Evolutionary conservation across 768 basidiomycete genomes (phyloP).

Genomic region (Termitomyces sp.): DNA sequence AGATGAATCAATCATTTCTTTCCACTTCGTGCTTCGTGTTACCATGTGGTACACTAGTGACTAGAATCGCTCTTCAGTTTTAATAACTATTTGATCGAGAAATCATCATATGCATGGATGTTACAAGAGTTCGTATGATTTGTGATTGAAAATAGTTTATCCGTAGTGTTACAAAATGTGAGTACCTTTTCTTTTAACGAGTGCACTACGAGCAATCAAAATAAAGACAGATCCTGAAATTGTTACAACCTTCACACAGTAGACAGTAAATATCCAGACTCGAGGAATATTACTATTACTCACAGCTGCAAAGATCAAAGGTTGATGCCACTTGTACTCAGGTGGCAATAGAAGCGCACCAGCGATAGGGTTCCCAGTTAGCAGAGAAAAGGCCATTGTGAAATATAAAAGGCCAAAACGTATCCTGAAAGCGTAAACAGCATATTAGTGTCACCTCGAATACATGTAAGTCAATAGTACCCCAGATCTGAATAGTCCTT

Average conservation of each 20-base stretch:
- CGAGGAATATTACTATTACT: no score
- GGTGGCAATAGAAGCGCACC: no score
- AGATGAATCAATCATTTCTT: not conserved
- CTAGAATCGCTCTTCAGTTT: not conserved
- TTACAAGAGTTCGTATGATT: not conserved
- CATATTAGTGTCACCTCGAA: no score
- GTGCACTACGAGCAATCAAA: slow-evolving; percentile 25
- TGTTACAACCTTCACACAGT: no score
- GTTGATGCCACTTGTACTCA: no score
- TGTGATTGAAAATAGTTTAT: not conserved
- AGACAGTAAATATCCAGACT: no score
- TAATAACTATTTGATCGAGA: not conserved
- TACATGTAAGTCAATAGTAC: slow-evolving; percentile 18
- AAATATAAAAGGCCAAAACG: slow-evolving; percentile 44
- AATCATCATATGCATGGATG: not conserved
- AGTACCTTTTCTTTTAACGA: slow-evolving; percentile 25
- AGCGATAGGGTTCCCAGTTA: slow-evolving; percentile 27
- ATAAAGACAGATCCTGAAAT: slow-evolving; percentile 15
- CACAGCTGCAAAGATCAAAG: no score
- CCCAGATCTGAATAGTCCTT: slow-evolving; percentile 41
- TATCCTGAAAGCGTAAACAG: slow-evolving; percentile 21
- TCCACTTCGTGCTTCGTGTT: not conserved
- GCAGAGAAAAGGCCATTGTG: slow-evolving; percentile 35
- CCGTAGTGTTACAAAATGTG: slow-evolving; percentile 9
- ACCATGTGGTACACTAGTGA: not conserved